Base-by-base conservation (phyloP, 805 yeast species). In the Yarrowia sp. region DNA sequence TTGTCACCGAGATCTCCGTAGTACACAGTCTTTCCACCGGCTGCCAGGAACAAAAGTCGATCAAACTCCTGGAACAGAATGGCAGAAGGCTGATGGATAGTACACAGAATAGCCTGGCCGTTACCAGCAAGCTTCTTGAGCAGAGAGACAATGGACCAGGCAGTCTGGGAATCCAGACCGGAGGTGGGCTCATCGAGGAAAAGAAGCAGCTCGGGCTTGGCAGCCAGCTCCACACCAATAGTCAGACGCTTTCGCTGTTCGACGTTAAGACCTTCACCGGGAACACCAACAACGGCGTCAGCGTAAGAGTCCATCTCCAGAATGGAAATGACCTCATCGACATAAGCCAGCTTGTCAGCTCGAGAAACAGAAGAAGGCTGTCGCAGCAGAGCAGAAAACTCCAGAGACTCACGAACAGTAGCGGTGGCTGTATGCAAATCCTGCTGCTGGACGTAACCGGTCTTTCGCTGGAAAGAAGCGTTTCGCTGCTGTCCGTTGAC, bases 61-160 rank as follows among this genome's bases (percentile, higher is more conserved):
- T 91, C 96, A 75, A 91, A 90, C 73, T 88, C 91, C 74, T 89
- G 84, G 79, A 90, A 82, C 74, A 90, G 80, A 69, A 88, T 82
- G 66, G 96, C 93, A 9, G 95, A 90, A 74, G 96, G 96, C 78
- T 90, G 96, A 78, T 90, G 95, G 72, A 90, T 90, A 34, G 96
- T 90, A 80, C 89, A 86, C 39, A 58, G 64, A 43, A 86, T 85
- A 47, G 89, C 88, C 75, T 86, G 88, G 47, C 89, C 89, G 71
- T 83, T 83, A 71, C 82, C 78, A 7, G 89, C 87, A 69, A 86
- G 76, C 71, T 84, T 84, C 76, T 86, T 82, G 85, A 86, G 81
- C 76, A 86, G 80, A 74, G 84, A 82, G 76, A 87, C 84, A 72
- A 86, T 84, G 40, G 89, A 83, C 88, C 88, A 86, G 14, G 89